Conservation (phyloP, 129 eudicot genomes). For the Artemisia tridentata region DNA sequence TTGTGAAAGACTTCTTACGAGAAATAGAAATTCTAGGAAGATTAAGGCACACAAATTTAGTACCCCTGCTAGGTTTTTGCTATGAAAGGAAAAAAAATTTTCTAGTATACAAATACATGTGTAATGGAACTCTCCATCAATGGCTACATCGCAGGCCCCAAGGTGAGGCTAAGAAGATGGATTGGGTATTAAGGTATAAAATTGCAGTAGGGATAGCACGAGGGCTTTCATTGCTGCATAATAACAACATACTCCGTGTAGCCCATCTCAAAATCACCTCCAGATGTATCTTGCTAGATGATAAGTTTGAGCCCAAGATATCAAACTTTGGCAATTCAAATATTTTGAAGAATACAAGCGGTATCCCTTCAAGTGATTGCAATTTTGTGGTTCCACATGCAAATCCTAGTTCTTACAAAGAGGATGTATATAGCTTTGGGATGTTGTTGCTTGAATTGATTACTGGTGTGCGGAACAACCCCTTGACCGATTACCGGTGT, state of each 20-base stretch:
- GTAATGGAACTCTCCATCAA: constrained; percentile 50
- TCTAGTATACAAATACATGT: constrained; percentile 49
- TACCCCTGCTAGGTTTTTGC: constrained; percentile 56
- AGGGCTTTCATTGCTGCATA: constrained; percentile 64
- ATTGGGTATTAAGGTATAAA: constrained; percentile 48
- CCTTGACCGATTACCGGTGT: not conserved
- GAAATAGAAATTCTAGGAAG: constrained; percentile 47
- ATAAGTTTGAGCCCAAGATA: constrained; percentile 50
- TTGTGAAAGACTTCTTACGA: constrained; percentile 37
- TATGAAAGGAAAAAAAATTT: constrained; percentile 38
- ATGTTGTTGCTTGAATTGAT: constrained; percentile 71
- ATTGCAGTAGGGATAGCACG: constrained; percentile 49
- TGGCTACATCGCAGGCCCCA: constrained; percentile 32
- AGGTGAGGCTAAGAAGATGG: constrained; percentile 23
- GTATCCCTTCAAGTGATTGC: constrained; percentile 17
- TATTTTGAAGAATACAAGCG: constrained; percentile 39
- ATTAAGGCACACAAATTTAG: constrained; percentile 36
- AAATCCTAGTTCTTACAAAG: constrained; percentile 54
- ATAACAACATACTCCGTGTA: constrained; percentile 35
- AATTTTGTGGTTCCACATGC: constrained; percentile 26
- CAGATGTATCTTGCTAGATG: constrained; percentile 46
- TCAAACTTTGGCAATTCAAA: constrained; percentile 48
- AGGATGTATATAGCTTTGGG: constrained; percentile 80
- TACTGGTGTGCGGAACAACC: constrained; percentile 34
- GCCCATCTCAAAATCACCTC: constrained; percentile 50